A percentile compares a stretch with the other conserved stretches of the same genome.
phyloP scores from a whole-genome alignment of 1,284 basidiomycete species.

The Cryptococcus floricola region DNA sequence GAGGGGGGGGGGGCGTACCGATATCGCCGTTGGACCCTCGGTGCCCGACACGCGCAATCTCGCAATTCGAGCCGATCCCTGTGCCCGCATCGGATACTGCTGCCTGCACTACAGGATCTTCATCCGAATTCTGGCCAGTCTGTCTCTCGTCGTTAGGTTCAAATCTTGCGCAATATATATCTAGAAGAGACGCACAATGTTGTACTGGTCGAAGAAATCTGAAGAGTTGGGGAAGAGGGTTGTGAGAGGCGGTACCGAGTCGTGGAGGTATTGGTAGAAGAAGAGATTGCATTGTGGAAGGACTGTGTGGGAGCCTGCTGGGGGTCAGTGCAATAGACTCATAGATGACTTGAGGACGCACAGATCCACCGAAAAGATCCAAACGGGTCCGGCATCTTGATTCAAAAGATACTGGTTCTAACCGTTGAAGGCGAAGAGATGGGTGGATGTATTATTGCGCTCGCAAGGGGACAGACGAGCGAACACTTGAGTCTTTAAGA shows the following conservation, averaged over 20 bases:
- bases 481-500: no score
- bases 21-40: slow-evolving; percentile 41
- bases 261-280: slow-evolving; percentile 45
- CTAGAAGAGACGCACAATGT: slow-evolving; percentile 28
- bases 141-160: slow-evolving; percentile 2
- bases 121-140: slow-evolving; percentile 17
- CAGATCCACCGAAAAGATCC: slow-evolving; percentile 47
- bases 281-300: slow-evolving; percentile 51
- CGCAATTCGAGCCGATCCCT: slow-evolving; percentile 39
- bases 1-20: slow-evolving; percentile 24
- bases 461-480: not conserved
- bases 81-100: slow-evolving; percentile 31
- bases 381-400: slow-evolving; percentile 40
- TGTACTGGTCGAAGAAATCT: slow-evolving; percentile 26
- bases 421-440: not conserved
- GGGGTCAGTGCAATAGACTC: no score
- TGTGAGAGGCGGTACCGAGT: slow-evolving; percentile 18
- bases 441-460: not conserved
- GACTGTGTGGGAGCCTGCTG: slow-evolving; percentile 39
- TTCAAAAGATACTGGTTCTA: not conserved
- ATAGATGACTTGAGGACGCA: slow-evolving; percentile 13
- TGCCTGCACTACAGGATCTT: slow-evolving; percentile 31
- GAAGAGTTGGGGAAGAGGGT: slow-evolving; percentile 36
- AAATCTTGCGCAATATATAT: not conserved
- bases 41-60: slow-evolving; percentile 35